Evolutionary conservation across 768 basidiomycete genomes (phyloP), one percentile per base, ranked within the genome.

Genomic region (Termitomyces sp.): DNA sequence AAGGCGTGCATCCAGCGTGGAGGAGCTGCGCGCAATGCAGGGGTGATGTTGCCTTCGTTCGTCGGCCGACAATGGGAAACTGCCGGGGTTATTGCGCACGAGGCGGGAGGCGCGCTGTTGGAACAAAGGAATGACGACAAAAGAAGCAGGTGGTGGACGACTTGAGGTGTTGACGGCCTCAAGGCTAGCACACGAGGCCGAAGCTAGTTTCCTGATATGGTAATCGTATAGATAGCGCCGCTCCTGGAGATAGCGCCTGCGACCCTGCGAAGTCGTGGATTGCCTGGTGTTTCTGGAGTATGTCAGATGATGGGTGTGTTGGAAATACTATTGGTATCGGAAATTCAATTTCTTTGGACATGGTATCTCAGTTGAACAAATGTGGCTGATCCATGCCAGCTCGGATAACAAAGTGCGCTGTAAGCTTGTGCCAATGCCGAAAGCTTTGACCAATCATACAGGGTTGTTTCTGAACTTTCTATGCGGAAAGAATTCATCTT

Each of bases 71-170:
- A 34, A 3, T n/a, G 23, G 14, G 23, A 7, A 35, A 11, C 38
- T 56, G 43, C 32, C 11, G 49, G 29, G 42, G 51, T 21, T 54
- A 49, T n/a, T 52, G 45, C 21, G 42, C 61, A 62, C 61, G 61
- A 62, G 58, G 61, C 52, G 61, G 55, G 55, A 52, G 47, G 61
- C 53, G 61, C 61, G 38, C 45, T 45, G 53, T 42, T 54, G 53
- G 56, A 56, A 38, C 43, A 56, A 59, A 50, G 29, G 54, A n/a
- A n/a, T n/a, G n/a, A n/a, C n/a, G 54, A 14, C 53, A 51, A 43
- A 51, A 43, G 49, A 31, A 21, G 32, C 31, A 56, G 38, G 51
- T 43, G 48, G 34, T n/a, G 29, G 53, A 54, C 37, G 50, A 19
- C 11, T 41, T 21, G 47, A 38, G 49, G 25, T 4, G 37, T 32